Base-by-base conservation (phyloP, 164 flowering plant genomes). In the Malania oleifera region DNA sequence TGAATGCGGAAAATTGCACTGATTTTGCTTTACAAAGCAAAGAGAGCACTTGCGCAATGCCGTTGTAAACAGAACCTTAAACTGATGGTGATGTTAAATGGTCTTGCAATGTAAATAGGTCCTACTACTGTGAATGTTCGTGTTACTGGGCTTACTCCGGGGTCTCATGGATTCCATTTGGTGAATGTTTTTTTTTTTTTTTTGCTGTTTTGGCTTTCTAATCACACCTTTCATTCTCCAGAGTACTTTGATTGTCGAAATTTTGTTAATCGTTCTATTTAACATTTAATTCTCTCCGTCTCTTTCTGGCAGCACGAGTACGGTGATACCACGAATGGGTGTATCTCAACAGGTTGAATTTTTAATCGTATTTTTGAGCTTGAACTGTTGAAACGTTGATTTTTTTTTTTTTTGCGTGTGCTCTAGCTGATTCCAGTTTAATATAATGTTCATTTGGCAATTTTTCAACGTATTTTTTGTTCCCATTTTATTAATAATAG, bases 291-390 rank as follows among this genome's bases (percentile, higher is more conserved):
- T 56, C 20, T 35, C 57, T 39, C 68, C 48, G 50, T 45, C 41
- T 29, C 5, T 34, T 31, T 25, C 55, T n/a, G 64, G 66, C 73
- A 91, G 97, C 98, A 91, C 53, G 91, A 86, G 73, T 91, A 43
- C 64, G 96, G 96, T 19, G 96, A 91, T 67, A 91, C 95, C 47
- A 91, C 92, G 54, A 89, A 91, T 80, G 96, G 95, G 43, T 91
- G 98, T 69, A 91, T 91, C 0, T 91, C 95, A 56, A 87, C 96
- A 75, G 98, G 98, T 86, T 66, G 1, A 64, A 5, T 52, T 25
- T 50, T 3, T 70, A 10, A 47, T 47, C 47, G 17, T 22, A 15
- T 34, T 43, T n/a, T 45, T 11, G 23, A 20, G 8, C 25, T 62
- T 8, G 41, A 29, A 31, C 43, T 24, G 1, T 23, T 58, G 54